These are phyloP conservation scores for Vanrija sp. DNA, from an alignment of 1,284 basidiomycete genomes.

Conservation along the genomic window DNA sequence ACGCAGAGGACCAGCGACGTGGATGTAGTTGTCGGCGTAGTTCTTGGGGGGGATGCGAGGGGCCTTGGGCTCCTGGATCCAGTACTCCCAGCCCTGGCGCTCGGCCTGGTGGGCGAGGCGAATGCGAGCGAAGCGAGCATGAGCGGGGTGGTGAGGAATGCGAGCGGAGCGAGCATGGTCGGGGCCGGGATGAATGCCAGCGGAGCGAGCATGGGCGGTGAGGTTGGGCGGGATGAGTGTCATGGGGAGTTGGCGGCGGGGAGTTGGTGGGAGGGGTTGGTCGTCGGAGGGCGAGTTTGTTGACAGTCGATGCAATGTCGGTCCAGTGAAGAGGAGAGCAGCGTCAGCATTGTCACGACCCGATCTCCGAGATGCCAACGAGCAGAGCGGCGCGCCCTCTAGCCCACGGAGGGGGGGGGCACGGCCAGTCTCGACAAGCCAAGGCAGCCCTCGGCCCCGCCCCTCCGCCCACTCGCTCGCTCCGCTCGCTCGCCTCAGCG, in stretches of 20 bases:
- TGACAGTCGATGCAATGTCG: too few species aligned
- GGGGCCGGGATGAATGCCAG: too few species aligned
- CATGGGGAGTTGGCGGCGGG: too few species aligned
- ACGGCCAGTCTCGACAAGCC: not conserved
- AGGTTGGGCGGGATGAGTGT: too few species aligned
- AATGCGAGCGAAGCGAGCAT: not conserved
- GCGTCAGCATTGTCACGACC: not conserved
- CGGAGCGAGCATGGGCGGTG: too few species aligned
- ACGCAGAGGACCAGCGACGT: constrained; percentile 74
- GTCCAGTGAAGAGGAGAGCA: too few species aligned
- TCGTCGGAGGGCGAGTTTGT: too few species aligned
- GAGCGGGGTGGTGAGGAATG: too few species aligned
- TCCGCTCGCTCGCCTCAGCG: not conserved
- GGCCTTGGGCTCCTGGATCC: constrained; percentile 63
- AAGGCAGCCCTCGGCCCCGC: not conserved
- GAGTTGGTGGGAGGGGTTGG: too few species aligned
- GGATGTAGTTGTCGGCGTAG: constrained; percentile 73
- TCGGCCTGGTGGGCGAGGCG: constrained; percentile 29
- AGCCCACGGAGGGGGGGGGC: not conserved
- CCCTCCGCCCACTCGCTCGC: not conserved
- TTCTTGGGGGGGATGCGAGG: constrained; percentile 76
- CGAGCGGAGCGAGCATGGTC: too few species aligned
- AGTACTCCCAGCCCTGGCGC: constrained; percentile 51
- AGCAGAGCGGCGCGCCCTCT: too few species aligned
- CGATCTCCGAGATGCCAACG: not conserved